Conservation (phyloP, 192 early-diverging fungal species). For the Phlyctochytrium bullatum region DNA sequence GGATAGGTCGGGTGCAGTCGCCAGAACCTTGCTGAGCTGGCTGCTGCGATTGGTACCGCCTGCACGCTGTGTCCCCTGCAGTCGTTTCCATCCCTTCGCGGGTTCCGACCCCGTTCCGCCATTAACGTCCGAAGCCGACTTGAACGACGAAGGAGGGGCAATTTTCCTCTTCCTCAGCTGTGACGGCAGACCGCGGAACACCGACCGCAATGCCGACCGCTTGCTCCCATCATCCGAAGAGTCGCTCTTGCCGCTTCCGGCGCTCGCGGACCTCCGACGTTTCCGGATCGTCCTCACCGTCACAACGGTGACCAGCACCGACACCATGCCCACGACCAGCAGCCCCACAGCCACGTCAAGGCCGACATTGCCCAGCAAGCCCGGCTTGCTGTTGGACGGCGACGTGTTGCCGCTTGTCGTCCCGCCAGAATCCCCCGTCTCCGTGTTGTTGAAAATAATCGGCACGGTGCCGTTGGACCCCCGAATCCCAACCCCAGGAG, state of each 20-base stretch:
- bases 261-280: neutral
- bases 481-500: too few relatives aligned
- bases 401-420: neutral
- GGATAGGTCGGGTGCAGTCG: too few relatives aligned
- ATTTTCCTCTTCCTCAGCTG: neutral
- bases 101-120: too few relatives aligned
- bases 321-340: neutral
- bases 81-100: too few relatives aligned
- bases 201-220: neutral
- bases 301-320: neutral
- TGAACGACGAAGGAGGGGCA: too few relatives aligned
- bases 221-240: neutral
- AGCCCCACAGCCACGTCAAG: neutral
- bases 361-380: neutral
- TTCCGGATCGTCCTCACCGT: neutral
- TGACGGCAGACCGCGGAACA: neutral
- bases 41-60: too few relatives aligned
- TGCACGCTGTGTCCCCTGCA: too few relatives aligned
- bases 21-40: too few relatives aligned
- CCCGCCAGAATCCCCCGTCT: neutral
- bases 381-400: too few relatives aligned
- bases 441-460: too few relatives aligned
- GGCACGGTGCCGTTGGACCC: too few relatives aligned
- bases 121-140: too few relatives aligned
- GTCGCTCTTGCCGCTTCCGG: neutral